A percentile compares a stretch with the other conserved stretches of the same genome.
phyloP scores from a whole-genome alignment of 2,329 filamentous ascomycete species.

The Nemania sp. region DNA sequence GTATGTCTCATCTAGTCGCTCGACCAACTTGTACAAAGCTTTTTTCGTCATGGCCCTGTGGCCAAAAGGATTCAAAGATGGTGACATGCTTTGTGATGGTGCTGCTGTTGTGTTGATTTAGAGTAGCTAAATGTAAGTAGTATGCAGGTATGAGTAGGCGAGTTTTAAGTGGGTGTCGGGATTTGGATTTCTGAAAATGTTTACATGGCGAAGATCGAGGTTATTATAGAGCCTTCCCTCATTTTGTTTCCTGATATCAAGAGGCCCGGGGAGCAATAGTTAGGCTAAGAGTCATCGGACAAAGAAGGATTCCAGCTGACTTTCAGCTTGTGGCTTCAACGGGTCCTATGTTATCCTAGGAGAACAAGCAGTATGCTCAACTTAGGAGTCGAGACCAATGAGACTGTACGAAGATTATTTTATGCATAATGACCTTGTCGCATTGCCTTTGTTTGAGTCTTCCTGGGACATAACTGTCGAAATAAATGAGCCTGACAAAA shows the following conservation, averaged over 20 bases:
- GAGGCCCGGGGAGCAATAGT: too few relatives aligned
- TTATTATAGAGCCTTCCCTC: too few relatives aligned
- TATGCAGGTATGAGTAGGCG: too few relatives aligned
- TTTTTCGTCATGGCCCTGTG: slow-evolving; percentile 6
- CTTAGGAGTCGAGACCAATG: neutral
- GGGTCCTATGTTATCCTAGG: too few relatives aligned
- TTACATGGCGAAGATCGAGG: too few relatives aligned
- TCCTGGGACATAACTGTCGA: slow-evolving; percentile 4
- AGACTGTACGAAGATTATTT: neutral
- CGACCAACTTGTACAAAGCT: slow-evolving; percentile 2
- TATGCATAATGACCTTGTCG: neutral
- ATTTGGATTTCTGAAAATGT: too few relatives aligned
- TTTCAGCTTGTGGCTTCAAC: too few relatives aligned
- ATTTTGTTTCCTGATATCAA: too few relatives aligned
- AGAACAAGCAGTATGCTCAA: too few relatives aligned
- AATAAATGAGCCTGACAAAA: slow-evolving; percentile 1
- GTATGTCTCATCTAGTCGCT: neutral
- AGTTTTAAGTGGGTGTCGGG: too few relatives aligned
- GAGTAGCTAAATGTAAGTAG: neutral
- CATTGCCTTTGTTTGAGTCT: neutral
- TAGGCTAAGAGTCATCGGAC: too few relatives aligned
- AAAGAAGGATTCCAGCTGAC: too few relatives aligned
- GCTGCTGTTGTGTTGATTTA: neutral
- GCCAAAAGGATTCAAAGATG: slow-evolving; percentile 1
- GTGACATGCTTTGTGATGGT: neutral